These are phyloP conservation scores for Amauroascus niger DNA, from an alignment of 2,329 filamentous ascomycete genomes.

Conservation along the genomic window DNA sequence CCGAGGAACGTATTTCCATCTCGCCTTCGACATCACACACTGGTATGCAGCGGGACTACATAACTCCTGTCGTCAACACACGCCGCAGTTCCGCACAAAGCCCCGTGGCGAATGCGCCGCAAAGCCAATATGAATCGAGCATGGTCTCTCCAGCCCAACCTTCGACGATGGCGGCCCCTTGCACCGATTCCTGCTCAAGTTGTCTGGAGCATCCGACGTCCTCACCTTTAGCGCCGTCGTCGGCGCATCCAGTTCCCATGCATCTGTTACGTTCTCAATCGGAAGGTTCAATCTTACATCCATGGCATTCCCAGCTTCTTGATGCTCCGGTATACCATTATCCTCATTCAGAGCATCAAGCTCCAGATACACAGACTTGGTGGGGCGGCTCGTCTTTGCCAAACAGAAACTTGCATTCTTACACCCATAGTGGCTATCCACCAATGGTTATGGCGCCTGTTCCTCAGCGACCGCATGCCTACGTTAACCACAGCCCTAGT, in stretches of 20 bases:
- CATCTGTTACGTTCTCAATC: constrained; percentile 33
- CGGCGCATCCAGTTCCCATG: constrained; percentile 31
- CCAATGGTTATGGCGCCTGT: constrained; percentile 28
- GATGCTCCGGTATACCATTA: constrained; percentile 30
- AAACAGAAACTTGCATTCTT: constrained; percentile 28
- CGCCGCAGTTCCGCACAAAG: constrained; percentile 33
- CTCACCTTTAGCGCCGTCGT: constrained; percentile 20
- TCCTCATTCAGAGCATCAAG: constrained; percentile 30
- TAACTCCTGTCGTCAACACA: constrained; percentile 24
- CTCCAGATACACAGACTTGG: constrained; percentile 32
- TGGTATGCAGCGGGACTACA: constrained; percentile 32
- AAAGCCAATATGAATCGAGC: constrained; percentile 25
- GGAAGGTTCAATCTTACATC: constrained; percentile 29
- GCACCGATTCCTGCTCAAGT: constrained; percentile 26
- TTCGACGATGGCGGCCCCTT: constrained; percentile 28
- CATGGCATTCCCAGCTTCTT: constrained; percentile 36
- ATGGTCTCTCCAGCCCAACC: constrained; percentile 29
- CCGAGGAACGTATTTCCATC: constrained; percentile 35
- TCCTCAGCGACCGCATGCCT: constrained; percentile 28
- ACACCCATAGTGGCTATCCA: constrained; percentile 27
- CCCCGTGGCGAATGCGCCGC: constrained; percentile 24
- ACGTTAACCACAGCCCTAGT: constrained; percentile 24
- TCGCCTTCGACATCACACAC: constrained; percentile 41
- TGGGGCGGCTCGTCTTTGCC: constrained; percentile 25
- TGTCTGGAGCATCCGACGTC: constrained; percentile 27